Evolutionary conservation across 352 stramenopile species (phyloP), one percentile per base, ranked within the genome.

Genomic region (Aphanomyces stellatus): DNA sequence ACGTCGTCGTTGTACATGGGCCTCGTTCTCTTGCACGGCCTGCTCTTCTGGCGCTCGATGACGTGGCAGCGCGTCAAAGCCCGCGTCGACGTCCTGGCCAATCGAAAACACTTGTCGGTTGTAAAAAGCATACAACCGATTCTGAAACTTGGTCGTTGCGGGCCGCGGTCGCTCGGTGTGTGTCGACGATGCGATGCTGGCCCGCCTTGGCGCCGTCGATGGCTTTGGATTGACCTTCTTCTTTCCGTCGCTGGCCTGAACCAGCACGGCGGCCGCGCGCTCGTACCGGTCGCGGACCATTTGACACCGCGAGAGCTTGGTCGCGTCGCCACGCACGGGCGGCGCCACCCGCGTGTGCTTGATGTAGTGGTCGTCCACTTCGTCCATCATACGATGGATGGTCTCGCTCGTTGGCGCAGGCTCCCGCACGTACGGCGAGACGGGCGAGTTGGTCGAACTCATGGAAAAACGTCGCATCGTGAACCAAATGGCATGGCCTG

Each of bases 341-440:
- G 76, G 69, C 41, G 53, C 69, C 33, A 68, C 66, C 33, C 76
- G 72, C 75, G 75, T 80, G 35, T 56, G 48, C 25, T 43, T 33
- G 17, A 76, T 53, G 62, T 88, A 90, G 28, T 66, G 71, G 2
- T 60, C 73, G 25, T 90, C 79, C 40, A 85, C 68, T 19, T 72
- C 57, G 51, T 88, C 79, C 25, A 90, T 70, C 60, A 87, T 72
- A 25, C 75, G 71, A 7, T 78, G 79, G 56, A 90, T 86, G 33
- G 70, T 62, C 10, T 28, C 49, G 35, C 77, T 90, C 15, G 71
- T 67, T 3, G 73, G 71, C 0, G 78, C 71, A 1, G 48, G 69
- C 10, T 72, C 65, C 46, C 76, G 72, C 25, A 81, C 69, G 51
- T 85, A 88, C 11, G 82, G 80, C 40, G 76, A 86, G 28, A 69